Evolutionary conservation across 164 flowering plant genomes (phyloP), one percentile per base, ranked within the genome.

Genomic region (Kalanchoe fedtschenkoi): DNA sequence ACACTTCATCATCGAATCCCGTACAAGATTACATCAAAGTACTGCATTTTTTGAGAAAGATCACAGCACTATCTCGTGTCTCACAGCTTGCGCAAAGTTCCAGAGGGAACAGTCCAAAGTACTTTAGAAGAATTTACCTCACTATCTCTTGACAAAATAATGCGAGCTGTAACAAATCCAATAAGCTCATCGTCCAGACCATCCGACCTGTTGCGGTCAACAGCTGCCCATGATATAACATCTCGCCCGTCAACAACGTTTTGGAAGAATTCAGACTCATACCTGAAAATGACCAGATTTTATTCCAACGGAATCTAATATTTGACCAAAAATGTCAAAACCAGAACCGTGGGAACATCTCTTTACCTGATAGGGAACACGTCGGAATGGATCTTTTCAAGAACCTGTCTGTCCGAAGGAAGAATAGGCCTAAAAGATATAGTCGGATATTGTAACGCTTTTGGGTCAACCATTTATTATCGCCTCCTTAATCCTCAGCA

Each of bases 211-310:
- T 81, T 85, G 34, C 77, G 74, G 71, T 93, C 99, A 74, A 93
- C 93, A 66, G 93, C 99, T 44, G 82, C 97, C 99, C 99, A 93
- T 3, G 97, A 87, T 34, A 93, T 83, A 66, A 90, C 88, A 53
- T 79, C 93, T 54, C 76, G 78, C 13, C 85, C 87, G 80, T 83
- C 75, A 30, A 87, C 99, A 63, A 88, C 99, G 77, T 81, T 83
- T 64, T 74, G 85, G 73, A 93, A 93, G 75, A 93, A 91, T 67
- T 90, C 97, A 55, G 87, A 51, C 75, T 93, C 96, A 71, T 93
- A 93, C 83, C 99, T 93, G 80, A 61, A 77, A 61, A 63, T n/a
- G 37, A 64, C 54, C 24, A 8, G 21, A 32, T 22, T 35, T 63
- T 33, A 14, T 57, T 30, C n/a, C n/a, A 6, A 32, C 61, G 47